These are phyloP conservation scores for Lactarius vividus DNA, from an alignment of 768 basidiomycete species.

Conservation along the genomic window DNA sequence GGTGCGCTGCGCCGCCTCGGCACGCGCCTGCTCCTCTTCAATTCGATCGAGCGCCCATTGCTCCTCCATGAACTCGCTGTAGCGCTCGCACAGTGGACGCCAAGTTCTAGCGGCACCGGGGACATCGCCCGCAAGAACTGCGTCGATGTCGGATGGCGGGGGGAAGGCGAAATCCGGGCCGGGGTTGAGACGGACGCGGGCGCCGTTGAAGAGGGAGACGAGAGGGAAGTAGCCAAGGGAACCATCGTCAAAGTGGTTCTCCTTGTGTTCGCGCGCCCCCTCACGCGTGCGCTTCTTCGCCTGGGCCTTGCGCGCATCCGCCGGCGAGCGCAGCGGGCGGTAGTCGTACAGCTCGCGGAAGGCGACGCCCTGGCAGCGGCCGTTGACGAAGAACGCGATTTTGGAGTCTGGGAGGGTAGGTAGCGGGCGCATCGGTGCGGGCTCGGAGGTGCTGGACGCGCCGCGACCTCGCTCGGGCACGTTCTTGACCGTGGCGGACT, in stretches of 20 bases:
- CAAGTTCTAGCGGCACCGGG: slow-evolving; percentile 45
- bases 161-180: slow-evolving; percentile 84
- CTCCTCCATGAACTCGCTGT: slow-evolving; percentile 79
- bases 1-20: slow-evolving; percentile 34
- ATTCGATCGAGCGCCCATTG: slow-evolving; percentile 72
- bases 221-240: slow-evolving; percentile 94
- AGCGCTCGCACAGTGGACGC: slow-evolving; percentile 82
- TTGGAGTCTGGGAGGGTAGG: slow-evolving; percentile 68
- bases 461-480: slow-evolving; percentile 56
- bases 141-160: slow-evolving; percentile 77
- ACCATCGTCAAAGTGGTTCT: slow-evolving; percentile 92
- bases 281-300: slow-evolving; percentile 62
- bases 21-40: slow-evolving; percentile 70
- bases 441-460: slow-evolving; percentile 37
- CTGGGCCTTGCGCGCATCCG: slow-evolving; percentile 59
- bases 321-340: slow-evolving; percentile 69
- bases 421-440: slow-evolving; percentile 50
- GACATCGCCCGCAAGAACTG: slow-evolving; percentile 44
- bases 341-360: slow-evolving; percentile 90
- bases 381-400: slow-evolving; percentile 91
- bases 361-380: slow-evolving; percentile 76
- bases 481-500: slow-evolving; percentile 64
- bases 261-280: slow-evolving; percentile 65
- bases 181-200: slow-evolving; percentile 78
- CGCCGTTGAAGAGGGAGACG: slow-evolving; percentile 90